Conservation (phyloP, 257 asterid species). For the Solanum etuberosum region DNA sequence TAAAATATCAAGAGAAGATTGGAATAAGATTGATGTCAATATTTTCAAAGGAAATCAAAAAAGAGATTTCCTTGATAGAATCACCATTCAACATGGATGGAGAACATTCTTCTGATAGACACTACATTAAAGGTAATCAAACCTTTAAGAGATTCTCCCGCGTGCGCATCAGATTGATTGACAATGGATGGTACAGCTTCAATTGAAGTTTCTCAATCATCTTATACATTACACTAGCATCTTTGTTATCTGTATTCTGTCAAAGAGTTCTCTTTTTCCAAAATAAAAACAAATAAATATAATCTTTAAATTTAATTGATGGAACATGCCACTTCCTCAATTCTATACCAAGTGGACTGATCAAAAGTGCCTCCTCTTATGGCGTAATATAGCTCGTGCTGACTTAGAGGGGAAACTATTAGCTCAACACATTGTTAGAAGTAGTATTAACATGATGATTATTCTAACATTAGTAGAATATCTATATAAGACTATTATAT, state of each 20-base stretch:
- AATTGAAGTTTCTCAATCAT: constrained; percentile 52
- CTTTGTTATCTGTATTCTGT: constrained; percentile 30
- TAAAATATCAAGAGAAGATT: neutral
- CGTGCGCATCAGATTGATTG: constrained; percentile 65
- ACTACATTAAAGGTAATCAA: neutral
- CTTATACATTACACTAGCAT: constrained; percentile 44
- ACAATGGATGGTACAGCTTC: constrained; percentile 50
- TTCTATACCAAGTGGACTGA: neutral
- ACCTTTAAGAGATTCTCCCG: constrained; percentile 84
- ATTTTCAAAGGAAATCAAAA: neutral
- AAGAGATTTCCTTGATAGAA: neutral
- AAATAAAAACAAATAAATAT: neutral
- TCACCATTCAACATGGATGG: neutral
- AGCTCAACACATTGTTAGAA: neutral
- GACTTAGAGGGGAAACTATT: neutral
- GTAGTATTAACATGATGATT: neutral
- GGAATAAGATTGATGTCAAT: neutral
- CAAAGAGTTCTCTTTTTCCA: constrained; percentile 7
- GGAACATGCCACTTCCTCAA: neutral
- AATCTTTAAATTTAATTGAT: neutral
- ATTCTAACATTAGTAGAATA: neutral
- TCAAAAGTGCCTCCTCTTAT: neutral
- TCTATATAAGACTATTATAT: neutral
- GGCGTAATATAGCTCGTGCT: neutral
- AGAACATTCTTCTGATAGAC: neutral